Evolutionary conservation across 768 basidiomycete genomes (phyloP).

Genomic region (Serpula lacrymans): DNA sequence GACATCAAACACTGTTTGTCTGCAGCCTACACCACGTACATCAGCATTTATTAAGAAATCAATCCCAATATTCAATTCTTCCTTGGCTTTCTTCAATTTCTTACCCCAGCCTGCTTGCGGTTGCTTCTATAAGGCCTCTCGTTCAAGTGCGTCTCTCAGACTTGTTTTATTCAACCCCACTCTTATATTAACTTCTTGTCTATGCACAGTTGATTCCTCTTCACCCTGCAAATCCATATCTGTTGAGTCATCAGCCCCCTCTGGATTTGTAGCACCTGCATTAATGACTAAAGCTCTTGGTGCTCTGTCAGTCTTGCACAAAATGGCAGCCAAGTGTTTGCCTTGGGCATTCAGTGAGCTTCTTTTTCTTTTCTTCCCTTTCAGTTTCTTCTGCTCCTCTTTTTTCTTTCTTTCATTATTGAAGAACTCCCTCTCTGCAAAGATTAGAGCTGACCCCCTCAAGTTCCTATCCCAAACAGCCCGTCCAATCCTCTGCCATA

Average conservation of each 20-base stretch:
- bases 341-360: background rate
- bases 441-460: constrained; percentile 15
- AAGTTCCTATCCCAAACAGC: constrained; percentile 13
- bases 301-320: background rate
- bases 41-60: constrained; percentile 24
- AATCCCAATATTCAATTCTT: constrained; percentile 12
- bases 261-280: background rate
- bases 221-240: background rate
- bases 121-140: background rate
- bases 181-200: too few species aligned
- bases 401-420: constrained; percentile 13
- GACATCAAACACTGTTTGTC: constrained; percentile 10
- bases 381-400: too few species aligned
- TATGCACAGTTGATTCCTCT: too few species aligned
- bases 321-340: background rate
- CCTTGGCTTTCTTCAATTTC: background rate
- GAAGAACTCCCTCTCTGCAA: constrained; percentile 24
- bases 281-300: background rate
- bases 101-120: too few species aligned
- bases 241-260: background rate
- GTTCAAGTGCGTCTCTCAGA: background rate
- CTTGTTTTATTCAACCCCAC: too few species aligned
- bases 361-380: constrained; percentile 5
- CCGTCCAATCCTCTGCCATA: constrained; percentile 33
- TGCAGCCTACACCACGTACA: constrained; percentile 8